Evolutionary conservation across 441 rosid species (phyloP).

Genomic region (Raphanus hybrid): DNA sequence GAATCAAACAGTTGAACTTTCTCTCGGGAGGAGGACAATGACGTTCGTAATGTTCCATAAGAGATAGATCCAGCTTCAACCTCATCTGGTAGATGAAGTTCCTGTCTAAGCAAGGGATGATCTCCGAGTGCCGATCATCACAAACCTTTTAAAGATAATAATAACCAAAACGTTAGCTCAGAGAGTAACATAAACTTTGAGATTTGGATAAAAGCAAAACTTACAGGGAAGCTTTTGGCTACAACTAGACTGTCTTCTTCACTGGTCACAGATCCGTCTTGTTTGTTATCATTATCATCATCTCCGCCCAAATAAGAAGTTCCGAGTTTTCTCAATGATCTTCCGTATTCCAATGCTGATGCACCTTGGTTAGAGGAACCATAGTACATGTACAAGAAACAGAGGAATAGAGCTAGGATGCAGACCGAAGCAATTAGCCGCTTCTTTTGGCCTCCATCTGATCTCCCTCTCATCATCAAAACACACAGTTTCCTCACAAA

Average conservation of each 20-base stretch:
- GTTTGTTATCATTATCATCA: conserved; percentile 64
- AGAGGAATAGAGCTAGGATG: conserved; percentile 51
- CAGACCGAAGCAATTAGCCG: conserved; percentile 53
- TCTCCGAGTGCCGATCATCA: conserved; percentile 91
- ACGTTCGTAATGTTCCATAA: conserved; percentile 99
- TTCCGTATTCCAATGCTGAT: conserved; percentile 86
- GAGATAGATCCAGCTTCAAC: conserved; percentile 91
- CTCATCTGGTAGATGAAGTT: conserved; percentile 92
- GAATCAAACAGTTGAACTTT: conserved; percentile 93
- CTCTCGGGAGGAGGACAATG: conserved; percentile 97
- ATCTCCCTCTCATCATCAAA: conserved; percentile 70
- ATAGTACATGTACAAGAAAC: conserved; percentile 60
- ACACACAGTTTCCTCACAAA: not conserved
- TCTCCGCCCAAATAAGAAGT: conserved; percentile 84
- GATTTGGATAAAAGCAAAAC: conserved; percentile 17
- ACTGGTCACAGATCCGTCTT: conserved; percentile 47
- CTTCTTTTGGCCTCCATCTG: conserved; percentile 76
- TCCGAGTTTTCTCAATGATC: conserved; percentile 89
- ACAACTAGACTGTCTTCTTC: conserved; percentile 54
- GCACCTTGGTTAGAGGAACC: conserved; percentile 69
- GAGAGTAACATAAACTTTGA: not conserved
- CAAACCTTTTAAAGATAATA: conserved; percentile 67
- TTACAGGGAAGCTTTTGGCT: conserved; percentile 91
- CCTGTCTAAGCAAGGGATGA: conserved; percentile 97
- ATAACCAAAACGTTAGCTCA: conserved; percentile 10